A percentile compares a stretch with the other conserved stretches of the same genome.
Conservation (phyloP, 73 alveolate genomes). For the Paramecium sonneborni region DNA sequence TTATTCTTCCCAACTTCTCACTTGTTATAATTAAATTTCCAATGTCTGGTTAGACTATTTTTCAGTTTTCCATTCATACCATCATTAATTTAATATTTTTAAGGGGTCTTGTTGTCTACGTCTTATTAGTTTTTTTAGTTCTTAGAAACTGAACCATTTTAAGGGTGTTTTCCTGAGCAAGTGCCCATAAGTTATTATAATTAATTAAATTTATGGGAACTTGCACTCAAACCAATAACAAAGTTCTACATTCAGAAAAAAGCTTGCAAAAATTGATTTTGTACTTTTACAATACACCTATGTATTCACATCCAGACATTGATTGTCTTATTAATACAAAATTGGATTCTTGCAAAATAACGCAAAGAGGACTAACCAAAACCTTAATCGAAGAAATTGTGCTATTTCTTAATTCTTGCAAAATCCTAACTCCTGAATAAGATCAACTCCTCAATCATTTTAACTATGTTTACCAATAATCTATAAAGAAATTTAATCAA, state of each 20-base stretch:
- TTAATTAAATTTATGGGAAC: not conserved
- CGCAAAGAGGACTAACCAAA: not conserved
- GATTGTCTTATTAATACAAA: not conserved
- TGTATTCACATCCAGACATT: not conserved
- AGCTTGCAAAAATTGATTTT: not conserved
- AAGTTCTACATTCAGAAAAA: not conserved
- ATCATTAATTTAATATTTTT: not conserved
- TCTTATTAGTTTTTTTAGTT: not conserved
- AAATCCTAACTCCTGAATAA: not conserved
- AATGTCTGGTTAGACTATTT: not conserved
- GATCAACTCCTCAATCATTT: not conserved
- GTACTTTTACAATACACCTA: not conserved
- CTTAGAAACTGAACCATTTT: not conserved
- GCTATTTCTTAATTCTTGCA: not conserved
- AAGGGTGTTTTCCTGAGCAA: not conserved
- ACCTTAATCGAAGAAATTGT: not conserved
- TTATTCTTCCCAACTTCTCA: conserved; percentile 36
- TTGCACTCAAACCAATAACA: not conserved
- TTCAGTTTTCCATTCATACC: not conserved
- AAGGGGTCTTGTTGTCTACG: not conserved
- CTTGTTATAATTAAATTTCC: not conserved
- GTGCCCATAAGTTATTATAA: not conserved
- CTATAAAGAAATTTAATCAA: not conserved
- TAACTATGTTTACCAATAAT: not conserved
- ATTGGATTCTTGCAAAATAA: not conserved